Evolutionary conservation across 345 rosid genomes (phyloP).

Genomic region (Adansonia digitata): DNA sequence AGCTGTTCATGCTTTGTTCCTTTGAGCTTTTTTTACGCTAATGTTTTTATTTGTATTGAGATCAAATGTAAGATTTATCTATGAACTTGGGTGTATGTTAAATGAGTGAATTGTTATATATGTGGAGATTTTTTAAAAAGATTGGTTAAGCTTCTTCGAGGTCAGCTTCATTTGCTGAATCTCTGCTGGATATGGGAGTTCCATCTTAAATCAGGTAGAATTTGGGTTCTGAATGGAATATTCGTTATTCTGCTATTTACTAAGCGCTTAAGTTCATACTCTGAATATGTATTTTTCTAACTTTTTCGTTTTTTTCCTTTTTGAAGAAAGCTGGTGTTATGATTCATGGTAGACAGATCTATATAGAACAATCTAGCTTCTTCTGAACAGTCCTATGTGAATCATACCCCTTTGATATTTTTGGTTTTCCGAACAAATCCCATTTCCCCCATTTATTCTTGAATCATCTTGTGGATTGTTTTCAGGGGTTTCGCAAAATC

Average conservation of each 20-base stretch:
- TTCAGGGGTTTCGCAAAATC: slow-evolving; percentile 18
- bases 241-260: slow-evolving; percentile 13
- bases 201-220: slow-evolving; percentile 42
- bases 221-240: slow-evolving; percentile 25
- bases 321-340: neutral
- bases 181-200: slow-evolving; percentile 25
- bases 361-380: slow-evolving; percentile 8
- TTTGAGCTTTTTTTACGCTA: neutral
- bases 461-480: slow-evolving; percentile 5
- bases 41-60: slow-evolving; percentile 2
- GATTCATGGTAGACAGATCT: slow-evolving; percentile 5
- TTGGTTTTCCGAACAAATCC: neutral
- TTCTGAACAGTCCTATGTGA: slow-evolving; percentile 2
- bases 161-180: slow-evolving; percentile 25
- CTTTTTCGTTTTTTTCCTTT: slow-evolving; percentile 8
- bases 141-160: slow-evolving; percentile 15
- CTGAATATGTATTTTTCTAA: neutral
- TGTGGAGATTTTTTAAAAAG: slow-evolving; percentile 18
- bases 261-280: neutral
- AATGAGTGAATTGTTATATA: neutral
- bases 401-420: neutral
- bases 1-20: neutral
- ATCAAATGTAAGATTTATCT: neutral
- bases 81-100: slow-evolving; percentile 3
- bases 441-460: neutral